These are phyloP conservation scores for Tricholoma sp. DNA, from an alignment of 768 basidiomycete genomes.

Conservation along the genomic window DNA sequence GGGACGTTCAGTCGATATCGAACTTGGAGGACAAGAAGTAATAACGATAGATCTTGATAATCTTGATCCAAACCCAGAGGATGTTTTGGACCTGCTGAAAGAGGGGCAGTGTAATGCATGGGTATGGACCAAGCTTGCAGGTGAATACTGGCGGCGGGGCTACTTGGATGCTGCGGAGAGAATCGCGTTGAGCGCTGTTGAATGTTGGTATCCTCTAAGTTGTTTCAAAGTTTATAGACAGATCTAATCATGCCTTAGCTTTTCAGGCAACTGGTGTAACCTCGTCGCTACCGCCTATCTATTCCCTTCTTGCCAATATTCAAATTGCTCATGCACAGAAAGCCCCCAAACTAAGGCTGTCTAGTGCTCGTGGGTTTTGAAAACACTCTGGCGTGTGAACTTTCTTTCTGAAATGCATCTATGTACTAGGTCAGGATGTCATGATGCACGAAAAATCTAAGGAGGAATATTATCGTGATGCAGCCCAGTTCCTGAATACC, in stretches of 20 bases:
- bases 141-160: slow-evolving; percentile 84
- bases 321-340: slow-evolving; percentile 73
- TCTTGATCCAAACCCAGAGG: slow-evolving; percentile 74
- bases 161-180: slow-evolving; percentile 72
- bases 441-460: slow-evolving; percentile 57
- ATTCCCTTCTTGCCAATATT: slow-evolving; percentile 81
- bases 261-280: slow-evolving; percentile 45
- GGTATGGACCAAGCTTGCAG: slow-evolving; percentile 80
- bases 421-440: slow-evolving; percentile 54
- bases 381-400: neutral
- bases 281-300: slow-evolving; percentile 62
- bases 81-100: slow-evolving; percentile 66
- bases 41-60: slow-evolving; percentile 87
- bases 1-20: slow-evolving; percentile 68
- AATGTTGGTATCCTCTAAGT: slow-evolving; percentile 35
- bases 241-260: slow-evolving; percentile 30
- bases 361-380: slow-evolving; percentile 62
- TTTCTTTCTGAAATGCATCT: slow-evolving; percentile 2
- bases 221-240: neutral
- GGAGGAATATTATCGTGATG: slow-evolving; percentile 64
- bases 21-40: slow-evolving; percentile 77
- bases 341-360: slow-evolving; percentile 77
- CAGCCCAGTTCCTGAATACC: slow-evolving; percentile 62
- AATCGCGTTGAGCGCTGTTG: slow-evolving; percentile 62
- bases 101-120: slow-evolving; percentile 68